Conservation (phyloP, 2,329 filamentous ascomycete genomes). For the Dothiorella sarmentorum region DNA sequence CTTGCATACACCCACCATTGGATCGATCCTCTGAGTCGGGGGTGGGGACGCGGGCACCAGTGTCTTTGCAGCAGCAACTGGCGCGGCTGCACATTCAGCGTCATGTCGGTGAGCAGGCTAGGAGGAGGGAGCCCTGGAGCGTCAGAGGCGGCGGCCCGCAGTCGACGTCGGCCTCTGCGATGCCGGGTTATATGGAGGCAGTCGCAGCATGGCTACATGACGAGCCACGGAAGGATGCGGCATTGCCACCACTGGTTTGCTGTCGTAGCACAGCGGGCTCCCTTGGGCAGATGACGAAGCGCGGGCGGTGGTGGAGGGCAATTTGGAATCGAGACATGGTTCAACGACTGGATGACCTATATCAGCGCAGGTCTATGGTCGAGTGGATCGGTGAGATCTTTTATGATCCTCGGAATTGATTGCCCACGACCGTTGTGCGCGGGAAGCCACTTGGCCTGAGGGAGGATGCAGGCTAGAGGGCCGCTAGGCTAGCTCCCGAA, state of each 20-base stretch:
- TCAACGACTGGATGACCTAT: constrained; percentile 10
- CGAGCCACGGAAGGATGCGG: background rate
- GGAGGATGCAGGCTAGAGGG: constrained; percentile 2
- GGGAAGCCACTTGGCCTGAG: constrained; percentile 1
- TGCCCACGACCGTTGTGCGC: constrained; percentile 4
- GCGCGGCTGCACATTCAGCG: background rate
- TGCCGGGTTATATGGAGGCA: background rate
- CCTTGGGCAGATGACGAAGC: background rate
- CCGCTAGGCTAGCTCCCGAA: constrained; percentile 4
- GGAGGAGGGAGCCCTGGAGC: too few relatives aligned
- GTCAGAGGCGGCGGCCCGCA: too few relatives aligned
- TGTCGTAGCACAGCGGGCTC: background rate
- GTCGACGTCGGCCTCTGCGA: background rate
- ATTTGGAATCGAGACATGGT: constrained; percentile 8
- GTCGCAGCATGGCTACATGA: too few relatives aligned
- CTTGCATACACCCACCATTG: constrained; percentile 5
- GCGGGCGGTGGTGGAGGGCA: background rate
- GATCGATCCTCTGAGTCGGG: constrained; percentile 3
- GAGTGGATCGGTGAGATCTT: background rate
- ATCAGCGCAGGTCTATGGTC: constrained; percentile 10
- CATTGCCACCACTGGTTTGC: background rate
- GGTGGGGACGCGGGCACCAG: background rate
- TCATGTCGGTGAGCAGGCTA: too few relatives aligned
- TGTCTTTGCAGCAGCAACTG: constrained; percentile 10
- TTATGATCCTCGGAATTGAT: background rate